Evolutionary conservation across 1,284 basidiomycete genomes (phyloP), one percentile per base, ranked within the genome.

Genomic region (Xerocomus nothofagi): DNA sequence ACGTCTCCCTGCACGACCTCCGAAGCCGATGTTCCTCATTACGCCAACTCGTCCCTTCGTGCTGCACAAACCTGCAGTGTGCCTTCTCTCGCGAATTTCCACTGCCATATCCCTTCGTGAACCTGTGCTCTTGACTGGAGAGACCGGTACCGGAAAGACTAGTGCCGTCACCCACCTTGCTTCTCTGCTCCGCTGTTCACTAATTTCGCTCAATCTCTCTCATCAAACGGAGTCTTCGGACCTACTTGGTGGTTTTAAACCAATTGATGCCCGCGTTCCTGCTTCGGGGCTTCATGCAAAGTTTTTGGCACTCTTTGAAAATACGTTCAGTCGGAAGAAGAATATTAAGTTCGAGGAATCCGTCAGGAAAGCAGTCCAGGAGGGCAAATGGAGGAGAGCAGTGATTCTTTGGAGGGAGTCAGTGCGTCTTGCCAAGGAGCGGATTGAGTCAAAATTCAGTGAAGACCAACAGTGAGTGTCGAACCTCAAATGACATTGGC

Each of bases 111-210:
- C 85, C 0, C 74, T 89, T 31, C 71, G 73, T 14, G 97, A 99
- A 66, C 94, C 97, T 0, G 76, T 96, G 1, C 79, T 99, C 2
- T 80, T 99, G 18, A 95, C 96, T 0, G 97, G 97, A 47, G 97
- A 99, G 74, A 99, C 97, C 0, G 97, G 97, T 36, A 99, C 97
- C 1, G 97, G 97, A 31, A 99, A 99, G 72, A 99, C 97, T 2
- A 97, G 94, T 38, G 81, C 87, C 3, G 83, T 99, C 17, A 92
- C 94, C 20, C 86, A 97, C 59, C 79, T 99, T 20, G 91, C 97
- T 17, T 78, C 84, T 4, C 71, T 91, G n/a, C 78, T 97, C 26
- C 81, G 81, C 15, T 82, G 84, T 31, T 84, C 87, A 0, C 78
- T 99, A 36, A 80, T 93, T 36, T 93, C 93, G 0, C 80, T 99